A percentile compares a stretch with the other conserved stretches of the same genome.
Evolutionary conservation across 1,284 basidiomycete species (phyloP).

Genomic region (Ceratobasidium sp.): DNA sequence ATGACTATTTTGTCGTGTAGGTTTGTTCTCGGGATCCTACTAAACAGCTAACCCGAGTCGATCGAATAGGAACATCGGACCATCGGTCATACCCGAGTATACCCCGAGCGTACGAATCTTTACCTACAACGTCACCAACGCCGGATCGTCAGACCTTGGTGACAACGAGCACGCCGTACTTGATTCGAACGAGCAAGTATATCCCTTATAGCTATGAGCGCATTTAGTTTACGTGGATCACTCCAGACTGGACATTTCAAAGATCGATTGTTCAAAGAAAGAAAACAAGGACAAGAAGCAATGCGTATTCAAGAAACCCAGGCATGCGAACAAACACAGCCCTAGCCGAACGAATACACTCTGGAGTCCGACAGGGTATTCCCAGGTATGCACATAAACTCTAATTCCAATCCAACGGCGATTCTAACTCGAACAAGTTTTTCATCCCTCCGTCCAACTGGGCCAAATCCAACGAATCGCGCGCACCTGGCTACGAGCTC

Average conservation of each 20-base stretch:
- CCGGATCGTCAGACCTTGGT: constrained; percentile 38
- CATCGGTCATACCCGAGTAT: constrained; percentile 89
- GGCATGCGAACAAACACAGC: constrained; percentile 67
- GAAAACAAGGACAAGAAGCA: constrained; percentile 64
- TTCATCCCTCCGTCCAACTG: constrained; percentile 73
- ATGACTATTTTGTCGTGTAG: constrained; percentile 70
- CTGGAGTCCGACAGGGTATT: constrained; percentile 80
- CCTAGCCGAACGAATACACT: constrained; percentile 73
- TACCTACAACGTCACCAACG: constrained; percentile 73
- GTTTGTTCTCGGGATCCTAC: neutral
- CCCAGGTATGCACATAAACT: constrained; percentile 64
- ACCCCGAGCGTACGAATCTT: constrained; percentile 83
- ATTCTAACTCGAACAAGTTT: constrained; percentile 61
- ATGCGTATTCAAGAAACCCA: constrained; percentile 61
- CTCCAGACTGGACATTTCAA: constrained; percentile 52
- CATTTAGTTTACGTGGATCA: neutral
- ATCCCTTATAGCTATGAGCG: neutral
- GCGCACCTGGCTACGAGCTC: constrained; percentile 70
- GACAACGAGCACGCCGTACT: constrained; percentile 4
- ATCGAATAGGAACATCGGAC: constrained; percentile 65
- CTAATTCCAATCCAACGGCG: constrained; percentile 50
- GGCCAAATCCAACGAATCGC: constrained; percentile 56
- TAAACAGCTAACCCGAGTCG: neutral
- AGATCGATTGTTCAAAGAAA: constrained; percentile 61
- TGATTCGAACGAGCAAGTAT: constrained; percentile 9